A percentile compares a stretch with the other conserved stretches of the same genome.
Conservation (phyloP, 768 basidiomycete genomes). For the Mycena crocata region DNA sequence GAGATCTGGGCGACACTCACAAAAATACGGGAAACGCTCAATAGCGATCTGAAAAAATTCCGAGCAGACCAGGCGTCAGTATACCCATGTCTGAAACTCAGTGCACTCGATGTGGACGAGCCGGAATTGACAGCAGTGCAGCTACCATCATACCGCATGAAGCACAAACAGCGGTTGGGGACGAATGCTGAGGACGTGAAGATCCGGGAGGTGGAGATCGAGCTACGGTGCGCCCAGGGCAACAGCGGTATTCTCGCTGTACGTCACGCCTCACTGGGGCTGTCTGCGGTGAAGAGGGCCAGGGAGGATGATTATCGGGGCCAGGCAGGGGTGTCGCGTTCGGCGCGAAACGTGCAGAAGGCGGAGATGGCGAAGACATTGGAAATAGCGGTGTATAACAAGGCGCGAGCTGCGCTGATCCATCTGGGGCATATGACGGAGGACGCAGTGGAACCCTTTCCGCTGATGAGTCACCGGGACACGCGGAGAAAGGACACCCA, state of each 20-base stretch:
- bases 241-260: constrained; percentile 5
- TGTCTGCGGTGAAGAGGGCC: too few species aligned
- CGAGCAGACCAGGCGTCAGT: not conserved
- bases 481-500: constrained; percentile 23
- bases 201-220: constrained; percentile 8
- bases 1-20: constrained; percentile 2
- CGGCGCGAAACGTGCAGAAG: constrained; percentile 13
- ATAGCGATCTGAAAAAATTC: constrained; percentile 12
- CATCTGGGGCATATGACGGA: constrained; percentile 5
- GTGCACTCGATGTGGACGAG: too few species aligned
- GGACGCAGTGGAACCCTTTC: constrained; percentile 1
- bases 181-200: not conserved
- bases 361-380: constrained; percentile 2
- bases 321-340: constrained; percentile 5
- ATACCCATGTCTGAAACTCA: constrained; percentile 14
- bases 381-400: constrained; percentile 17
- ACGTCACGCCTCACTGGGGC: too few species aligned
- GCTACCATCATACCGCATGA: too few species aligned
- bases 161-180: not conserved
- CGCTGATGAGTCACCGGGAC: constrained; percentile 4
- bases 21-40: constrained; percentile 1
- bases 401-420: not conserved
- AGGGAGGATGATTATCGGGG: constrained; percentile 12
- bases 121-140: too few species aligned
- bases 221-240: constrained; percentile 10